Conservation (phyloP, 2,329 filamentous ascomycete species). For the Alternaria ethzedia region DNA sequence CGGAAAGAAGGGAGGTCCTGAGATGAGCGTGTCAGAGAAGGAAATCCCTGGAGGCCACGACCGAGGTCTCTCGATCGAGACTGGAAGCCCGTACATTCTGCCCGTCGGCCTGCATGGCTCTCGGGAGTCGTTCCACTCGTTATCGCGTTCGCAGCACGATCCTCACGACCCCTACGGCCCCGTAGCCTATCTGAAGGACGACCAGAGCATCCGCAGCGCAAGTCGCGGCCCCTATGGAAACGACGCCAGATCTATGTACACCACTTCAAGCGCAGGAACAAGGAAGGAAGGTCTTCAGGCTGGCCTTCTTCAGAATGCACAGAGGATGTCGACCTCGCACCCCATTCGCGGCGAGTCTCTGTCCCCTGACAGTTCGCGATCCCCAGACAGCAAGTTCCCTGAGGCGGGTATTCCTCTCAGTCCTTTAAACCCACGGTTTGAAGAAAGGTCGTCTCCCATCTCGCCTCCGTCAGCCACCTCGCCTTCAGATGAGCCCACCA, state of each 20-base stretch:
- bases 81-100: slow-evolving; percentile 90
- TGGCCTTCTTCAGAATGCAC: slow-evolving; percentile 61
- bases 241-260: slow-evolving; percentile 59
- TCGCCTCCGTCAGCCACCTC: slow-evolving; percentile 15
- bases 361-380: slow-evolving; percentile 38
- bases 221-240: slow-evolving; percentile 30
- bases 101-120: slow-evolving; percentile 80
- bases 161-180: slow-evolving; percentile 85
- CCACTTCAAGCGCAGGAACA: slow-evolving; percentile 56
- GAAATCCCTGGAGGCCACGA: slow-evolving; percentile 39
- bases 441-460: slow-evolving; percentile 16
- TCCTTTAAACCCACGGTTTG: slow-evolving; percentile 38
- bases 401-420: slow-evolving; percentile 38
- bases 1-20: slow-evolving; percentile 45
- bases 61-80: slow-evolving; percentile 65
- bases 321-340: slow-evolving; percentile 63
- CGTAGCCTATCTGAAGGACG: slow-evolving; percentile 62
- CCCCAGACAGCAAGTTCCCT: slow-evolving; percentile 45
- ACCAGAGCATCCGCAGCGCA: slow-evolving; percentile 42
- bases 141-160: slow-evolving; percentile 76
- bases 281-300: slow-evolving; percentile 57
- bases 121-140: slow-evolving; percentile 82
- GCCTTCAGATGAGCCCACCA: slow-evolving; percentile 21
- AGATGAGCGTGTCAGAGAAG: slow-evolving; percentile 67
- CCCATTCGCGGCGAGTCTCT: slow-evolving; percentile 52